Base-by-base conservation (phyloP, 2,329 filamentous ascomycete genomes). In the Anthostomella pinea region DNA sequence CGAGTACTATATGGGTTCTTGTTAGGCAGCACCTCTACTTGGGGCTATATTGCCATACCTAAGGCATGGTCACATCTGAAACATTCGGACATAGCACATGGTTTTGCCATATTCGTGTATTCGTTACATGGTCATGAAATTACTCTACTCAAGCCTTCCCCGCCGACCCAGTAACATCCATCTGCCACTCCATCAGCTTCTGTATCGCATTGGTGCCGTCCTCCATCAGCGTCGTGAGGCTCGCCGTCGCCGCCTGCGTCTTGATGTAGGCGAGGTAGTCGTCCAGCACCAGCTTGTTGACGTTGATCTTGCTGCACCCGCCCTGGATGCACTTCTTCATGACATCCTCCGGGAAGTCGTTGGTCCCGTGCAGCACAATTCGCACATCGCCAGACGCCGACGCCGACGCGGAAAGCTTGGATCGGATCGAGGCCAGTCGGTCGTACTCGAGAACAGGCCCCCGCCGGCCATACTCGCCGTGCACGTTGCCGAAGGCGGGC, bases 401-500 rank as follows among this genome's bases (percentile, higher is more conserved):
- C 56, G 24, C 57, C 51, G 22, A 53, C 41, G 7, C 56, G 54
- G 29, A 60, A 69, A 13, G 51, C 57, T n/a, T n/a, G n/a, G n/a
- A n/a, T n/a, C n/a, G n/a, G n/a, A n/a, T n/a, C n/a, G n/a, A n/a
- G n/a, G 65, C 56, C 3, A 77, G 60, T 3, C 66, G 56, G 18
- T 65, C 75, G 56, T 77, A 83, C 52, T 85, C 81, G 13, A 84
- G 59, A 56, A 72, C 67, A 16, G 81, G 77, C 0, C 83, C 83
- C 11, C 75, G 63, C 0, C 77, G 72, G 0, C 83, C 83, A 60
- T 88, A 87, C 49, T 81, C 77, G 5, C 84, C 84, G 61, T 88
- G 84, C 28, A 88, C 79, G 52, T 87, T 88, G 3, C 84, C 84
- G 63, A 88, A 86, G 1, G 82, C 82, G 0, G 84, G 85, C 3